Evolutionary conservation across 805 yeast genomes (phyloP).

Genomic region (Ogataea angusta): DNA sequence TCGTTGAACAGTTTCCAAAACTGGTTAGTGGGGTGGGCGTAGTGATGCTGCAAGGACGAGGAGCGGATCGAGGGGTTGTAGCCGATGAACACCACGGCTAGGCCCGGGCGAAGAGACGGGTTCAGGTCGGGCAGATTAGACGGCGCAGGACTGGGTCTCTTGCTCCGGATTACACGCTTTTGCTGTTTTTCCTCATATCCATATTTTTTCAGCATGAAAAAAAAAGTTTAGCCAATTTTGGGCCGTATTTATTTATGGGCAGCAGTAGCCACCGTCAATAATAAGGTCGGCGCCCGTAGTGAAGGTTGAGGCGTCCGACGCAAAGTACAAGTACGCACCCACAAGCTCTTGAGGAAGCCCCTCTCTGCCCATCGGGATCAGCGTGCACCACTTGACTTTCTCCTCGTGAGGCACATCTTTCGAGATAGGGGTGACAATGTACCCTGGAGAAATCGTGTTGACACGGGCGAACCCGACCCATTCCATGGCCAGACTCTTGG

Average conservation of each 20-base stretch:
- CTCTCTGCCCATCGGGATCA: constrained; percentile 48
- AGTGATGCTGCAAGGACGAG: constrained; percentile 60
- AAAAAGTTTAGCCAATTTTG: too few species aligned
- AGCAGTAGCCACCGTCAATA: constrained; percentile 48
- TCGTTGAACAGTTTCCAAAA: constrained; percentile 66
- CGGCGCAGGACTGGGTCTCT: neutral
- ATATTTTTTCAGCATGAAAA: constrained; percentile 3
- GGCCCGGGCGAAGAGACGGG: constrained; percentile 21
- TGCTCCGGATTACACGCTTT: neutral
- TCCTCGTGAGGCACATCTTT: constrained; percentile 18
- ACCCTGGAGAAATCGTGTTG: constrained; percentile 47
- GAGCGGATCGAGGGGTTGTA: constrained; percentile 71
- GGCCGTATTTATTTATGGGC: too few species aligned
- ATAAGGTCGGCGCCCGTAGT: constrained; percentile 49
- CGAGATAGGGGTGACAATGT: constrained; percentile 42
- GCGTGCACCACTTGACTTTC: constrained; percentile 29
- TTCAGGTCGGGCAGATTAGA: constrained; percentile 7
- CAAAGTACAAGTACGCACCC: constrained; percentile 51
- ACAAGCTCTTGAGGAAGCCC: constrained; percentile 46
- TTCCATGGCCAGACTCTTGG: constrained; percentile 43
- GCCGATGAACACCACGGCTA: constrained; percentile 58
- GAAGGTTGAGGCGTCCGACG: constrained; percentile 50
- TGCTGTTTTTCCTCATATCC: neutral
- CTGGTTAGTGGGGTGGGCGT: constrained; percentile 65
- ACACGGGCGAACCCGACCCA: constrained; percentile 47